phyloP scores from a whole-genome alignment of 2,329 filamentous ascomycete genomes.

The Fulvia fulva region DNA sequence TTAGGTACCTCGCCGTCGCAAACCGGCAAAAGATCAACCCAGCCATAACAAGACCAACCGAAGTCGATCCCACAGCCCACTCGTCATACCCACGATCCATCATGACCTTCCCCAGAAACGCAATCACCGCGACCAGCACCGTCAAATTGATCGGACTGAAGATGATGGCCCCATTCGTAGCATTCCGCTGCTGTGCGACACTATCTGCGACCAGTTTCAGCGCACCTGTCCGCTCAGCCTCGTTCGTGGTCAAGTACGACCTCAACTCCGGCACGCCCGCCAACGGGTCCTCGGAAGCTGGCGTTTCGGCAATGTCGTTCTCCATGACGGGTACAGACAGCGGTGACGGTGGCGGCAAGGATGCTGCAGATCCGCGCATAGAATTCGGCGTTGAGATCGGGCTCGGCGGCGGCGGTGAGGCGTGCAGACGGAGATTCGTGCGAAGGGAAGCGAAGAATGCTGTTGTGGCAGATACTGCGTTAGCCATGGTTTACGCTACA shows the following conservation, averaged over 20 bases:
- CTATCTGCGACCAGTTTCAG: constrained; percentile 75
- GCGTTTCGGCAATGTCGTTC: constrained; percentile 14
- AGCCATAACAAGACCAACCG: constrained; percentile 59
- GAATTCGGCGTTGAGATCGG: constrained; percentile 64
- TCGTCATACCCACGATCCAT: constrained; percentile 46
- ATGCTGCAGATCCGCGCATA: constrained; percentile 43
- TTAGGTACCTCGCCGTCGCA: constrained; percentile 59
- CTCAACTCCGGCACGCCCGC: constrained; percentile 61
- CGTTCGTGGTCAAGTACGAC: constrained; percentile 50
- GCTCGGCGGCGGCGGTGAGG: constrained; percentile 54
- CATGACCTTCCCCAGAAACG: constrained; percentile 39
- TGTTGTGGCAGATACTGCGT: constrained; percentile 36
- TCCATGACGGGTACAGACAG: constrained; percentile 35
- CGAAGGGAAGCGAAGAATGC: constrained; percentile 80
- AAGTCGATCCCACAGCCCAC: constrained; percentile 55
- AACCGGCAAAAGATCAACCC: constrained; percentile 61
- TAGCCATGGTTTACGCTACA: background rate
- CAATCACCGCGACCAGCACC: constrained; percentile 36
- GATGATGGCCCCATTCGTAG: constrained; percentile 60
- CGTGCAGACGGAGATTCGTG: constrained; percentile 68
- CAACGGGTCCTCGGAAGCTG: constrained; percentile 34
- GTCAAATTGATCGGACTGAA: constrained; percentile 54
- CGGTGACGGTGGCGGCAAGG: constrained; percentile 49
- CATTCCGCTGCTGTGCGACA: constrained; percentile 74
- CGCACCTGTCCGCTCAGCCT: constrained; percentile 62